phyloP scores from a whole-genome alignment of 495 filamentous ascomycete genomes.

The Corynascus novoguineensis region DNA sequence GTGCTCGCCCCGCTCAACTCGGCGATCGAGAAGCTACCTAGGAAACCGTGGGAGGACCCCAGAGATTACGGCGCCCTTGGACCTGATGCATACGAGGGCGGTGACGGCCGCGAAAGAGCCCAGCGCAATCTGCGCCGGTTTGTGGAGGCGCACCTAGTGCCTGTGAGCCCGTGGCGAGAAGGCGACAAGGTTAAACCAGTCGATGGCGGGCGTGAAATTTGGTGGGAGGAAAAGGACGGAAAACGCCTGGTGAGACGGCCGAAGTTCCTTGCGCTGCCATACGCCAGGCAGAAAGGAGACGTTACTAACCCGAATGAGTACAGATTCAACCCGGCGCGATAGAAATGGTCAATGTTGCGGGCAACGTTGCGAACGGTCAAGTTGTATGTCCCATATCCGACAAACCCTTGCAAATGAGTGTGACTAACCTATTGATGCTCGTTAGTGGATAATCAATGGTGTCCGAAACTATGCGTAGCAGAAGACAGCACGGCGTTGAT shows the following conservation, averaged over 20 bases:
- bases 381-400: slow-evolving; percentile 39
- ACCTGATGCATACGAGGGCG: slow-evolving; percentile 72
- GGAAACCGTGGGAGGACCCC: slow-evolving; percentile 93
- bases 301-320: not conserved
- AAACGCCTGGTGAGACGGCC: slow-evolving; percentile 47
- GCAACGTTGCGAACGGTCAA: slow-evolving; percentile 78
- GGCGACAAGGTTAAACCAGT: slow-evolving; percentile 65
- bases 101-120: slow-evolving; percentile 72
- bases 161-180: slow-evolving; percentile 71
- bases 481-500: not conserved
- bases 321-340: slow-evolving; percentile 77
- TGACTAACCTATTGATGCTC: not conserved
- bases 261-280: not conserved
- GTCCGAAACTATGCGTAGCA: slow-evolving; percentile 56
- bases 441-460: slow-evolving; percentile 59
- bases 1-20: slow-evolving; percentile 84
- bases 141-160: slow-evolving; percentile 80
- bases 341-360: slow-evolving; percentile 63
- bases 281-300: not conserved
- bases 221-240: slow-evolving; percentile 74
- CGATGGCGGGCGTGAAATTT: slow-evolving; percentile 61
- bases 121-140: slow-evolving; percentile 73
- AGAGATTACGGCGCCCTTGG: slow-evolving; percentile 71
- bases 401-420: not conserved
- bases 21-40: slow-evolving; percentile 68